phyloP scores from a whole-genome alignment of 371 early-diverging fungal species.

The Dichotomocladium elegans region DNA sequence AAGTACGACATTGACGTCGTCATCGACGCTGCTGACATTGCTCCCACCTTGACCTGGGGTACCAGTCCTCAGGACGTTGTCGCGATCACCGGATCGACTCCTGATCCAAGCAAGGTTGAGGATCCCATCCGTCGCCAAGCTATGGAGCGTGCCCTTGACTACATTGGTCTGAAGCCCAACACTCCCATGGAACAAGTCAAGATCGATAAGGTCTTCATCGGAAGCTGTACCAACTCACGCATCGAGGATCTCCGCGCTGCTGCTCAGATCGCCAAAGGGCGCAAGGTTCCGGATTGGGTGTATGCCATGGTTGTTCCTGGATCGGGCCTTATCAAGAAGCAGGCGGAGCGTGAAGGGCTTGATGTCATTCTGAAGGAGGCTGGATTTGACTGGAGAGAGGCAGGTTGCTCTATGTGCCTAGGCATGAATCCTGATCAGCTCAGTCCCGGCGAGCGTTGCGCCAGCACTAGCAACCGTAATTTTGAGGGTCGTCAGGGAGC shows the following conservation, averaged over 20 bases:
- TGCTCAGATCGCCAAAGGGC: conserved; percentile 59
- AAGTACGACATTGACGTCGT: conserved; percentile 57
- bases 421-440: conserved; percentile 76
- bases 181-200: conserved; percentile 54
- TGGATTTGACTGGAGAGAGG: conserved; percentile 72
- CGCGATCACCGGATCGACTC: conserved; percentile 54
- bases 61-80: conserved; percentile 68
- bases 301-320: conserved; percentile 73
- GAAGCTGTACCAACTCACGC: conserved; percentile 72
- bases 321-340: conserved; percentile 64
- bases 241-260: conserved; percentile 70
- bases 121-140: conserved; percentile 48
- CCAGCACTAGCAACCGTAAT: conserved; percentile 69
- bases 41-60: conserved; percentile 69
- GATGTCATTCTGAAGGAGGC: conserved; percentile 63
- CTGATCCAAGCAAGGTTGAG: conserved; percentile 44
- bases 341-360: conserved; percentile 68
- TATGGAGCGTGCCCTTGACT: conserved; percentile 55
- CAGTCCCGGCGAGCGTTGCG: conserved; percentile 64
- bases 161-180: conserved; percentile 66
- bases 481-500: conserved; percentile 73
- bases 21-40: conserved; percentile 55
- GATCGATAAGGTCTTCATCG: conserved; percentile 68
- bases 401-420: conserved; percentile 73
- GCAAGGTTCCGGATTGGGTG: conserved; percentile 57